Conservation (phyloP, 768 basidiomycete genomes). For the Leccinum subgranulosum region DNA sequence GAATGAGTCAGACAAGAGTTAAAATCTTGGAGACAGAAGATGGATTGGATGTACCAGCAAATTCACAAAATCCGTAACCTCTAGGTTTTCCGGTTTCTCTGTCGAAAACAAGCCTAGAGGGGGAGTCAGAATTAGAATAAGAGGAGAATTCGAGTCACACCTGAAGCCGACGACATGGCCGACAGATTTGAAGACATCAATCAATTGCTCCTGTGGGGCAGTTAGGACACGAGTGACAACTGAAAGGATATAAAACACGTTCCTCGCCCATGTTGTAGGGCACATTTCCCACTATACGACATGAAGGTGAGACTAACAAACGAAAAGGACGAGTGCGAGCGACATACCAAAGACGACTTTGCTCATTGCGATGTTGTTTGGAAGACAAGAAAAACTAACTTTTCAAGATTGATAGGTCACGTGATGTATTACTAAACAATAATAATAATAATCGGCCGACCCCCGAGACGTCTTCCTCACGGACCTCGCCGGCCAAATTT, state of each 20-base stretch:
- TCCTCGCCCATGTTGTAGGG: constrained; percentile 87
- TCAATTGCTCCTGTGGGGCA: constrained; percentile 63
- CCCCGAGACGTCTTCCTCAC: not conserved
- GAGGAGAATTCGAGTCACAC: constrained; percentile 34
- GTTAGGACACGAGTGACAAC: constrained; percentile 4
- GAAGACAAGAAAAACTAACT: not conserved
- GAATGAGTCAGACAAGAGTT: constrained; percentile 38
- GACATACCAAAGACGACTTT: constrained; percentile 71
- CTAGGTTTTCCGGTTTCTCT: constrained; percentile 92
- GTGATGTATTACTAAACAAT: not conserved
- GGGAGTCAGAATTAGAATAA: constrained; percentile 1
- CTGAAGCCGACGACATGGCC: constrained; percentile 89
- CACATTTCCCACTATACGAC: constrained; percentile 71
- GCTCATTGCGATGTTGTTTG: constrained; percentile 41
- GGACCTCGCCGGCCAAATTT: not conserved
- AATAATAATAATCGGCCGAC: not conserved
- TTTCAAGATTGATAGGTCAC: not conserved
- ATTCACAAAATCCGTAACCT: constrained; percentile 94
- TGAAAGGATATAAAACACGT: constrained; percentile 12
- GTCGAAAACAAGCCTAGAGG: constrained; percentile 76
- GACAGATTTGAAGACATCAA: constrained; percentile 85
- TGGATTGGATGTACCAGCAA: constrained; percentile 65
- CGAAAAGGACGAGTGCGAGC: not conserved
- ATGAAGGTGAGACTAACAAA: constrained; percentile 1
- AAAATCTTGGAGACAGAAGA: constrained; percentile 21